Evolutionary conservation across 202 grass and related monocot species (phyloP), one percentile per base, ranked within the genome.

Genomic region (Bolboschoenoplectus hybrid): DNA sequence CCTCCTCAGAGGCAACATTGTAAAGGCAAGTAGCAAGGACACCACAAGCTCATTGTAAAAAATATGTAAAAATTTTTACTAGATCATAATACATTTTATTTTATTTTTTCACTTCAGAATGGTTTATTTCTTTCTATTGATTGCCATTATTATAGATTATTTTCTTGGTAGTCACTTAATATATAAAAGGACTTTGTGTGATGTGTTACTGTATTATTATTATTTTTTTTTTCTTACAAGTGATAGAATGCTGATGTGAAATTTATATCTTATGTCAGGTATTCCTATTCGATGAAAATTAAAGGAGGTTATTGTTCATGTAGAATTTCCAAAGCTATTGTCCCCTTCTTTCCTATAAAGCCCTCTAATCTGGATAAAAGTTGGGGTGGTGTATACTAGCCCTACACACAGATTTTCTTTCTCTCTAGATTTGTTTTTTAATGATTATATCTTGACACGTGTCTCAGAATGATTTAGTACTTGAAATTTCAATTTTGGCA

Each of bases 351-450:
- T 80, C 11, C 12, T 75, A 34, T n/a, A 14, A 39, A 50, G 7
- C 7, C 16, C 16, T 34, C 17, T 10, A 39, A 43, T n/a, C 7
- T 10, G 75, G 53, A 39, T 0, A 41, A 9, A 41, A 7, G 7
- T 84, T 69, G 82, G 65, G 46, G 14, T 66, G 2, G 11, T 7
- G 2, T 56, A 16, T 57, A 71, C 36, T 5, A 84, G 47, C 47
- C 20, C 47, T 35, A 3, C 47, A 84, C 16, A 5, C 8, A 3
- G 34, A 57, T 71, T 84, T 71, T 55, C 45, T 39, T 69, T 68
- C 63, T 55, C 20, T 55, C 82, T 58, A 68, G n/a, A 68, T 84
- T 84, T 84, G 47, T 70, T 84, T 84, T 63, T 40, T 68, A 70
- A 84, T 71, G 82, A 70, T 84, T 53, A 84, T 38, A 56, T 39